phyloP scores from a whole-genome alignment of 78 protist species.

The Dictyostelium discoideum region dicty_2.7 NC_007089.4:5102501-5103000 shows the following conservation, averaged over 20 bases:
- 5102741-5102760: not conserved
- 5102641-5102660: no score
- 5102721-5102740: slow-evolving; percentile 23
- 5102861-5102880: slow-evolving; percentile 22
- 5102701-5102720: not conserved
- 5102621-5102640: no score
- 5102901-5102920: slow-evolving; percentile 19
- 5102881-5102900: slow-evolving; percentile 46
- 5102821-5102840: not conserved
- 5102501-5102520: not conserved
- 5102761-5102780: not conserved
- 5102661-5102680: no score
- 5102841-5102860: not conserved
- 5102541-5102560: not conserved
- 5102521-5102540: not conserved
- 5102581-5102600: not conserved
- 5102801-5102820: not conserved
- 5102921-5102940: slow-evolving; percentile 25
- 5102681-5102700: no score
- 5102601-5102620: not conserved
- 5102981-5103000: not conserved
- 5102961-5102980: not conserved
- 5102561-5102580: slow-evolving; percentile 51
- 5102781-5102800: not conserved
- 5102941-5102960: not conserved